phyloP scores from a whole-genome alignment of 352 stramenopile species.

The Globisporangium uncinulatum region DNA sequence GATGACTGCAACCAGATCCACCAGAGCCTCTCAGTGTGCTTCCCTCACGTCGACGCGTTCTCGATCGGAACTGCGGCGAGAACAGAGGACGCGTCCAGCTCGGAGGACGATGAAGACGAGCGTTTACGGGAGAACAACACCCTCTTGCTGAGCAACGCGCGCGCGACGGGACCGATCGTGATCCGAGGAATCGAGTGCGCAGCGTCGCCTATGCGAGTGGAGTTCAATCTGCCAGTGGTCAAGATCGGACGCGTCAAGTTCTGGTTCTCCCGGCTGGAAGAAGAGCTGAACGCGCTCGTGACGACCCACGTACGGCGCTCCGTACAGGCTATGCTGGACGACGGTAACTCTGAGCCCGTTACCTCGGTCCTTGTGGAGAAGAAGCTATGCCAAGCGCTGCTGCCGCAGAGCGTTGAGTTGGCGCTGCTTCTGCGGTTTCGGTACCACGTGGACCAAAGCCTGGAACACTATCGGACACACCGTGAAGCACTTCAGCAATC shows the following conservation, averaged over 20 bases:
- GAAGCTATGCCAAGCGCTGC: conserved; percentile 5
- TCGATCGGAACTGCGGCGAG: conserved; percentile 8
- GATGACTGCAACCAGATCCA: conserved; percentile 26
- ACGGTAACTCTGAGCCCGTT: background rate
- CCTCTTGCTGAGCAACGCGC: background rate
- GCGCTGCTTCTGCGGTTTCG: conserved; percentile 11
- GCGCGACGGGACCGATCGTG: background rate
- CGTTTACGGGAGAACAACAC: background rate
- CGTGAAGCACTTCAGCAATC: background rate
- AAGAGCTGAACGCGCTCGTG: conserved; percentile 50
- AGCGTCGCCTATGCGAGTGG: background rate
- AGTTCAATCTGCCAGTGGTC: conserved; percentile 33
- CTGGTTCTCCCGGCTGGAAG: conserved; percentile 55
- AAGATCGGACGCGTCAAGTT: conserved; percentile 67
- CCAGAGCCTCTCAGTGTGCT: conserved; percentile 27
- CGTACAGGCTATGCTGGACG: conserved; percentile 16
- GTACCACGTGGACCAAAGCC: conserved; percentile 7
- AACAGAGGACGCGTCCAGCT: background rate
- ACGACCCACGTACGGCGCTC: conserved; percentile 26
- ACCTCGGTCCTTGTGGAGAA: background rate
- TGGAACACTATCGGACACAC: background rate
- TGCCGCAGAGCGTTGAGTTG: conserved; percentile 9
- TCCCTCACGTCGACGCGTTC: conserved; percentile 34
- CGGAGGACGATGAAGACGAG: background rate
- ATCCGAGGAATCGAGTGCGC: conserved; percentile 9